Evolutionary conservation across 805 yeast species (phyloP), one percentile per base, ranked within the genome.

Genomic region (Ogataea corticis): DNA sequence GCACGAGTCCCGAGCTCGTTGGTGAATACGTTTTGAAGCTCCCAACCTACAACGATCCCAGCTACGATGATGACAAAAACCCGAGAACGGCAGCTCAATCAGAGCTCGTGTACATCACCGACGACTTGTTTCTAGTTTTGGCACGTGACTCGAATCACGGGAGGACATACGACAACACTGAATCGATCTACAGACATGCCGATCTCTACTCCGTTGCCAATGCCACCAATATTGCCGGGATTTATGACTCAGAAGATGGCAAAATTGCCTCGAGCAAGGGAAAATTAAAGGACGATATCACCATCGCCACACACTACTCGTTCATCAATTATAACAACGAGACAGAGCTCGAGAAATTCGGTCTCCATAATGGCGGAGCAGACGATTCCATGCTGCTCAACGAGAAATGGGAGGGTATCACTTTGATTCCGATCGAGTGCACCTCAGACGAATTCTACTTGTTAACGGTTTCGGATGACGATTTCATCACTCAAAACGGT

Each of bases 341-440:
- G 15, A 42, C 54, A 12, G 61, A 62, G 45, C 51, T 64, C 36
- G 39, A 44, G 27, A 64, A 62, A 35, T 64, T 63, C 49, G 67
- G 67, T 15, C 48, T 63, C 25, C 67, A 61, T 46, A 64, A 63
- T 46, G 68, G 68, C 42, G 68, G 67, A 37, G 57, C 35, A 3
- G 55, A 56, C 32, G 61, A 61, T 45, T 30, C 34, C 7, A 28
- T 25, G 15, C 45, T 62, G 36, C 44, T 64, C 28, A 64, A 64
- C 44, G 67, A 63, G 40, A 64, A 64, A 44, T 64, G 67, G 68
- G 68, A 64, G 44, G 66, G 65, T 42, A 45, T 64, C 42, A 50
- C 61, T 13, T 45, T 62, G 35, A 53, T 64, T 42, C 67, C 68
- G 18, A 54, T 61, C 33, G 54, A 58, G 36, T 60, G 66, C 41